Conservation (phyloP, 306 rosid genomes). For the Morella rubra region DNA sequence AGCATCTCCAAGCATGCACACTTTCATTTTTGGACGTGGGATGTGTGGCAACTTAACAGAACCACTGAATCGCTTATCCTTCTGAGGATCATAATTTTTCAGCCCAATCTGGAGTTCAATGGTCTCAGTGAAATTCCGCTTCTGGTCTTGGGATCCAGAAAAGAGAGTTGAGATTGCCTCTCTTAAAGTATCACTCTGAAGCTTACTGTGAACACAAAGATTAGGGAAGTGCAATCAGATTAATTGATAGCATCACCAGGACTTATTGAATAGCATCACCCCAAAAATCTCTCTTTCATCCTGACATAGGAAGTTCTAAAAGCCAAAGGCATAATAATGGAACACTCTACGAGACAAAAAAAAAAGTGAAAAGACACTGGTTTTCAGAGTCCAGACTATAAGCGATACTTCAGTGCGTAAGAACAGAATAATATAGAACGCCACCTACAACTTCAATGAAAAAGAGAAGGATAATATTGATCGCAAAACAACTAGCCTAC, state of each 20-base stretch:
- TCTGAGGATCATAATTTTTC: slow-evolving; percentile 85
- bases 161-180: slow-evolving; percentile 59
- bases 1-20: slow-evolving; percentile 95
- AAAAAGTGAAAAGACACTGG: neutral
- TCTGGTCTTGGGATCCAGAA: slow-evolving; percentile 52
- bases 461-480: neutral
- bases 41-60: slow-evolving; percentile 81
- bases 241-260: neutral
- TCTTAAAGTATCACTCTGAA: slow-evolving; percentile 71
- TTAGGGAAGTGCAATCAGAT: neutral
- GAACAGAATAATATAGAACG: neutral
- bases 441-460: neutral
- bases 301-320: neutral
- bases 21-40: slow-evolving; percentile 85
- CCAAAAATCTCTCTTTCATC: neutral
- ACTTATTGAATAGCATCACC: too few species aligned
- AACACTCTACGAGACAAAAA: neutral
- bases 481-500: neutral
- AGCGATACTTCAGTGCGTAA: neutral
- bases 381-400: neutral
- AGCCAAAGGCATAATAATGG: neutral
- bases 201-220: slow-evolving; percentile 54
- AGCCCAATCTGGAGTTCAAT: slow-evolving; percentile 82
- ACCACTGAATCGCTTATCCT: slow-evolving; percentile 88
- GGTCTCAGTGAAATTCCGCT: slow-evolving; percentile 69